These are phyloP conservation scores for Saccharomycopsis sp. DNA, from an alignment of 805 yeast genomes.

Conservation along the genomic window DNA sequence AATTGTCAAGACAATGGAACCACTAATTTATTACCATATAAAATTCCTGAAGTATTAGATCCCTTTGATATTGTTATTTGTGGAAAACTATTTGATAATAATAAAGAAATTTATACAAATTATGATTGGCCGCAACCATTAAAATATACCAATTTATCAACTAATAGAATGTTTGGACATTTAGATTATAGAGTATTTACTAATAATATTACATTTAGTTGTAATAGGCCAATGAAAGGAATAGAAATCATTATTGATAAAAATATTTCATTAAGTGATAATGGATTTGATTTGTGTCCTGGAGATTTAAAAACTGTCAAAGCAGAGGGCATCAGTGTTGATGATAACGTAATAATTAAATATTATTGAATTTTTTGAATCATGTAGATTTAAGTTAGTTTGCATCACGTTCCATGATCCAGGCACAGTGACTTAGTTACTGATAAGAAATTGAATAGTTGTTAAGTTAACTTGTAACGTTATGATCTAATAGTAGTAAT, in stretches of 20 bases:
- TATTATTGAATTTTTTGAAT: no score
- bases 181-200: conserved; percentile 19
- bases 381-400: no score
- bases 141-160: conserved; percentile 20
- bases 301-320: conserved; percentile 21
- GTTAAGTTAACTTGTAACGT: no score
- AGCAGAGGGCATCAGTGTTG: conserved; percentile 6
- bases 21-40: no score
- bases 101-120: conserved; percentile 23
- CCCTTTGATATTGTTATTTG: neutral
- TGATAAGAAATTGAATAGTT: no score
- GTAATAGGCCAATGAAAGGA: conserved; percentile 35
- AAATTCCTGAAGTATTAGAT: neutral
- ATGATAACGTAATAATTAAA: conserved; percentile 1
- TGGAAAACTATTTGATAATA: neutral
- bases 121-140: conserved; percentile 39
- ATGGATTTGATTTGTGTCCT: conserved; percentile 40
- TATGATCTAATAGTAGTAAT: no score
- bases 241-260: conserved; percentile 26
- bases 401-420: no score
- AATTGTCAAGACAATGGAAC: neutral
- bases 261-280: conserved; percentile 28
- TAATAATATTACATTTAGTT: conserved; percentile 22
- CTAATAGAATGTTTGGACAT: conserved; percentile 20
- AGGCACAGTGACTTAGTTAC: no score